Evolutionary conservation across 148 eudicot species (phyloP).

Genomic region (Chenopodium suecicum): DNA sequence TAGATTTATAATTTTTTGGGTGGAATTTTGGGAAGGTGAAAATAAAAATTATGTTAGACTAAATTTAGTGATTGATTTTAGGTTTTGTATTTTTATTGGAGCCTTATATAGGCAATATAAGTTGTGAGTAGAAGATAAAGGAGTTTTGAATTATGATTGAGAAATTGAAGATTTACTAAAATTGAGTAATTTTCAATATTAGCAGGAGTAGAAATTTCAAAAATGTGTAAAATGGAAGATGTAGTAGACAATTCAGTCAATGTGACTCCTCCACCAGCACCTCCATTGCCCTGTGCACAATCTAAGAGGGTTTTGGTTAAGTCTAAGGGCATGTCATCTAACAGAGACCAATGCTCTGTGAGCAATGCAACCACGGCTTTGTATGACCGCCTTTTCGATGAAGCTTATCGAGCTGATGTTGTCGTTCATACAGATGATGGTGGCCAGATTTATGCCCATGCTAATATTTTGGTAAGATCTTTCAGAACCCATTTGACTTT

Average conservation of each 20-base stretch:
- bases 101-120: not conserved
- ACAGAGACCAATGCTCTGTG: constrained; percentile 24
- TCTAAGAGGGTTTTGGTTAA: constrained; percentile 23
- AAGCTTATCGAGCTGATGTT: constrained; percentile 84
- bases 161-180: constrained; percentile 2
- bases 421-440: constrained; percentile 50
- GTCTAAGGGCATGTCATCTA: constrained; percentile 15
- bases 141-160: not conserved
- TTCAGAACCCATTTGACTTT: not conserved
- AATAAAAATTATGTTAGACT: not conserved
- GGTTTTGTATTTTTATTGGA: not conserved
- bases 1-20: too few relatives aligned
- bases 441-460: constrained; percentile 70
- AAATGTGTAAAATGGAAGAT: constrained; percentile 30
- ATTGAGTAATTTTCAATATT: not conserved
- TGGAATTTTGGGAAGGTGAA: too few relatives aligned
- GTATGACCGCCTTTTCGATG: constrained; percentile 82
- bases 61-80: not conserved
- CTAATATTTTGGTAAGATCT: constrained; percentile 67
- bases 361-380: constrained; percentile 36
- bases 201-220: constrained; percentile 10
- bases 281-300: constrained; percentile 40
- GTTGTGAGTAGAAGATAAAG: not conserved
- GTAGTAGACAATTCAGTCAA: constrained; percentile 16
- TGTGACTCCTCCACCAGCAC: constrained; percentile 33